phyloP scores from a whole-genome alignment of 257 asterid species.

The Linderniella brevidens region DNA sequence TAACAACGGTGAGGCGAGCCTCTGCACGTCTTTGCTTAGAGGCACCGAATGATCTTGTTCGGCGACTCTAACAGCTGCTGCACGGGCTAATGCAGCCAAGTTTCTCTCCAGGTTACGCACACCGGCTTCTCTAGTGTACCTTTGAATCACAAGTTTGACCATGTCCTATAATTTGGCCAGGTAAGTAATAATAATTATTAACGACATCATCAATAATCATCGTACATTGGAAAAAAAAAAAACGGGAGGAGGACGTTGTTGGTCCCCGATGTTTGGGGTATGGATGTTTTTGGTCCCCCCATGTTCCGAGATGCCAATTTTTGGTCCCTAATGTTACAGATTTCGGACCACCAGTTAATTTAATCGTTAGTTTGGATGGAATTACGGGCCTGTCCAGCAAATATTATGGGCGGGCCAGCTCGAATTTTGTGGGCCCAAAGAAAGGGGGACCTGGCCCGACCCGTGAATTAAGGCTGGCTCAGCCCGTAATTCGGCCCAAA shows the following conservation, averaged over 20 bases:
- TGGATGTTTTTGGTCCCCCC: too few species aligned
- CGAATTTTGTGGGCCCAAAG: too few species aligned
- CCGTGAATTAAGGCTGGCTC: too few species aligned
- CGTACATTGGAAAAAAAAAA: constrained; percentile 1
- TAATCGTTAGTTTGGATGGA: too few species aligned
- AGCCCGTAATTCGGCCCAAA: too few species aligned
- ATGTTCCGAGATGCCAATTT: too few species aligned
- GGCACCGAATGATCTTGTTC: constrained; percentile 77
- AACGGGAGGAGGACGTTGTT: neutral
- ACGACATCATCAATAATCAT: constrained; percentile 5
- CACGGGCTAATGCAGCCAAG: constrained; percentile 98
- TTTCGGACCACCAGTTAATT: too few species aligned
- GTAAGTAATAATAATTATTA: constrained; percentile 12
- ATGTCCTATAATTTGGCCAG: constrained; percentile 37
- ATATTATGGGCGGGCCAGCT: too few species aligned
- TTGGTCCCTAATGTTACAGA: too few species aligned
- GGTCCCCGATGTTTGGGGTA: too few species aligned
- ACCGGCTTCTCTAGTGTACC: constrained; percentile 99
- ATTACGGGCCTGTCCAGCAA: too few species aligned
- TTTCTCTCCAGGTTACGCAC: constrained; percentile 89
- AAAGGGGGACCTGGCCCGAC: too few species aligned
- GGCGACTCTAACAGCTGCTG: constrained; percentile 86
- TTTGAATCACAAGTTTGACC: constrained; percentile 79
- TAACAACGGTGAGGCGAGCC: constrained; percentile 63
- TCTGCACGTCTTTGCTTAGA: constrained; percentile 75